Percentiles rank a stretch among this genome's conserved stretches.
Evolutionary conservation across 345 rosid species (phyloP).

Genomic region (Syzygium aqueum): DNA sequence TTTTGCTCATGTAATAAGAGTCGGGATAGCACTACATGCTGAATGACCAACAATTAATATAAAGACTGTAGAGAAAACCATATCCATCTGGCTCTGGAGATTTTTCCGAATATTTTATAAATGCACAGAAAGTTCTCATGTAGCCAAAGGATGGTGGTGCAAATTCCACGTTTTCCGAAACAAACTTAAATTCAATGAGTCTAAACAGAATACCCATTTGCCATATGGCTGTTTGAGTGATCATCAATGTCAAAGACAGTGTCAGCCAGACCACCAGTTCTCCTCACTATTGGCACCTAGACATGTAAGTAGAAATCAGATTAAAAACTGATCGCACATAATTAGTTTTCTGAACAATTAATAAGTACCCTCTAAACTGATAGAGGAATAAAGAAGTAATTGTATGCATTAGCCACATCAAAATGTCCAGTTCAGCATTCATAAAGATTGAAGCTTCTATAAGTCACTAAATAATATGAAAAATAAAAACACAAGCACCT

Average conservation of each 20-base stretch:
- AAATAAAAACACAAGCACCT: background rate
- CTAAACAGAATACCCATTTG: conserved; percentile 36
- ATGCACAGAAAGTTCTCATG: background rate
- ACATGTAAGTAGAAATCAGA: background rate
- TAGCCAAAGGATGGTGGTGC: background rate
- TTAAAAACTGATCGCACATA: background rate
- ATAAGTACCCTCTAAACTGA: background rate
- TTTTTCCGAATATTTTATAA: background rate
- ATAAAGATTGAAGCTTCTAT: background rate
- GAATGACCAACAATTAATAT: background rate
- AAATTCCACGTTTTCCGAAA: background rate
- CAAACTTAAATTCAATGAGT: background rate
- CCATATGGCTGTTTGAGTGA: conserved; percentile 20
- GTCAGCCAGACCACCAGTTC: conserved; percentile 60
- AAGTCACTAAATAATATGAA: background rate
- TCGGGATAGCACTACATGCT: background rate
- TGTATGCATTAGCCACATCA: background rate
- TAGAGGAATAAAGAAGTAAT: background rate
- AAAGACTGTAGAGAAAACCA: background rate
- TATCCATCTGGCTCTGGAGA: background rate
- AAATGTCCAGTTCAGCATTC: background rate
- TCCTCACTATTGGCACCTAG: conserved; percentile 50
- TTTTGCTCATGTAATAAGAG: background rate
- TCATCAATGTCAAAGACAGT: conserved; percentile 48
- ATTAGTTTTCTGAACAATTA: background rate